These are phyloP conservation scores for Wallemia mellicola DNA, from an alignment of 1,284 basidiomycete genomes.

Conservation along the genomic window DNA sequence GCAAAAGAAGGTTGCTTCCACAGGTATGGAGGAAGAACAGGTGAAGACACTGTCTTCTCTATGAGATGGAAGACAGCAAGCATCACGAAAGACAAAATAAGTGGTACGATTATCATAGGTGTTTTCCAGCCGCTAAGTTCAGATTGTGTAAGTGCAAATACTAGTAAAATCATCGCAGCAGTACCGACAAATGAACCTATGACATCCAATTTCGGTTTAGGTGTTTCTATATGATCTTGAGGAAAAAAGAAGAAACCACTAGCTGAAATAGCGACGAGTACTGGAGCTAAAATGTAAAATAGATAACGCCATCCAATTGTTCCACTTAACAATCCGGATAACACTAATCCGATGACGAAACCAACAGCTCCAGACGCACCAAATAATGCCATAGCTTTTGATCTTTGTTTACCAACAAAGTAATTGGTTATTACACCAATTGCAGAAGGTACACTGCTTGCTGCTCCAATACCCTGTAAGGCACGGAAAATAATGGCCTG, in stretches of 20 bases:
- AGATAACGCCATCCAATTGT: constrained; percentile 15
- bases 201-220: constrained; percentile 1
- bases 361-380: constrained; percentile 4
- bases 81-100: constrained; percentile 1
- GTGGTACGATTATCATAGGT: constrained; percentile 1
- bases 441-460: constrained; percentile 2
- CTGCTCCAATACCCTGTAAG: constrained; percentile 4
- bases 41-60: constrained; percentile 4
- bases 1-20: constrained; percentile 1
- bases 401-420: constrained; percentile 3
- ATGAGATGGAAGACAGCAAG: neutral
- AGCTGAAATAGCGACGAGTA: neutral
- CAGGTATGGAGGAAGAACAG: neutral
- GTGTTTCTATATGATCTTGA: neutral
- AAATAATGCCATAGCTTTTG: constrained; percentile 2
- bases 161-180: neutral
- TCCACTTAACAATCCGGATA: constrained; percentile 2
- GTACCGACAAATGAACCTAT: constrained; percentile 1
- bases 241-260: constrained; percentile 1
- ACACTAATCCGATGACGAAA: constrained; percentile 4
- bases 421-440: constrained; percentile 3
- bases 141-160: neutral
- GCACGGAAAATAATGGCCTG: neutral
- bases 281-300: constrained; percentile 29
- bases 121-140: neutral